Evolutionary conservation across 345 rosid species (phyloP).

Genomic region (Sapria himalayana): DNA sequence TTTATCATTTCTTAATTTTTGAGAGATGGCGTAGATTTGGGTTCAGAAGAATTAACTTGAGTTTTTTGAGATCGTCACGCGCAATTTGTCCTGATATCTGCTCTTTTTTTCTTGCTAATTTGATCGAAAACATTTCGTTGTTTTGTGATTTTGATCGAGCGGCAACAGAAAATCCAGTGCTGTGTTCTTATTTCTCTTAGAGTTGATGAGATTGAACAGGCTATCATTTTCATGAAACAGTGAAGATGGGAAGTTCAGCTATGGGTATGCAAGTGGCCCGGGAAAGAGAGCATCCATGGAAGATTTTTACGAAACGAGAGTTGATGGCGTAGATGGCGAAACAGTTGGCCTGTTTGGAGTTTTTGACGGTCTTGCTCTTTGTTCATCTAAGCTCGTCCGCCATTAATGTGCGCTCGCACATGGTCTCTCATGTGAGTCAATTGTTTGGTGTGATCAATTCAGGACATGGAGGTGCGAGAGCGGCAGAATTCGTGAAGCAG

Average conservation of each 20-base stretch:
- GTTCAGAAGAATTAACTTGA: no score
- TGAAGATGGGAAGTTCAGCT: constrained; percentile 86
- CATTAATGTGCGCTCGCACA: neutral
- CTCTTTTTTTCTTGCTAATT: no score
- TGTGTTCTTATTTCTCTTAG: neutral
- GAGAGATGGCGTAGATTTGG: no score
- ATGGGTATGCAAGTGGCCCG: constrained; percentile 94
- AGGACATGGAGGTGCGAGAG: constrained; percentile 99
- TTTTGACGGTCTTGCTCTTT: constrained; percentile 60
- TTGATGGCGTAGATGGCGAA: constrained; percentile 78
- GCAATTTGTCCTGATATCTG: neutral
- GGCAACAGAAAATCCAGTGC: neutral
- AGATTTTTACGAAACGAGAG: constrained; percentile 90
- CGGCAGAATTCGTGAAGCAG: constrained; percentile 93
- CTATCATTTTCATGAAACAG: constrained; percentile 22
- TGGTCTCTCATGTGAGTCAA: neutral
- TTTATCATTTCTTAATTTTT: no score
- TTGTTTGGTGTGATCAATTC: constrained; percentile 11
- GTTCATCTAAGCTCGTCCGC: constrained; percentile 6
- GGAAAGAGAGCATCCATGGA: constrained; percentile 98
- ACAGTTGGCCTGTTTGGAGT: constrained; percentile 97
- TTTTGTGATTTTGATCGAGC: neutral
- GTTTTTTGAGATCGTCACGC: neutral
- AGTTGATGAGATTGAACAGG: neutral
- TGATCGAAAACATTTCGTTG: no score